Percentiles rank a stretch among this genome's conserved stretches.
phyloP scores from a whole-genome alignment of 192 early-diverging fungal genomes.

The Umbelopsis isabellina region DNA sequence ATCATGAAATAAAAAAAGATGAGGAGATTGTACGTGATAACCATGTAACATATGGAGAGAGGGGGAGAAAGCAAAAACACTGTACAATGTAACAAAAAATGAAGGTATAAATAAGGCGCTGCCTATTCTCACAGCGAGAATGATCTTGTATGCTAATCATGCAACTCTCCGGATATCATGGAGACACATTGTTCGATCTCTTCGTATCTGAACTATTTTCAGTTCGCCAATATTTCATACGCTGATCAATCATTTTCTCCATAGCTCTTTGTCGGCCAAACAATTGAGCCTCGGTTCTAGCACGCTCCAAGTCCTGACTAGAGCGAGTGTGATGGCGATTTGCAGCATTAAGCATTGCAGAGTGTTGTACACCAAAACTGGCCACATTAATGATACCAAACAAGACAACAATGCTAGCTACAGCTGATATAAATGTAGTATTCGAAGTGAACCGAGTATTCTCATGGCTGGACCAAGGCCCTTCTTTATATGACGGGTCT shows the following conservation, averaged over 20 bases:
- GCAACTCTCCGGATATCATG: not conserved
- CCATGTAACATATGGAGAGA: too few relatives aligned
- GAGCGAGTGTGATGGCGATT: conserved; percentile 35
- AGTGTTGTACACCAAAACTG: conserved; percentile 4
- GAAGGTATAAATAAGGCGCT: too few relatives aligned
- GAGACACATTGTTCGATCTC: not conserved
- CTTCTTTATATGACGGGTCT: conserved; percentile 24
- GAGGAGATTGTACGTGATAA: too few relatives aligned
- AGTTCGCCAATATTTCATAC: conserved; percentile 21
- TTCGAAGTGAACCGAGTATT: conserved; percentile 33
- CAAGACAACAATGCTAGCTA: conserved; percentile 23
- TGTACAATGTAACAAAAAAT: too few relatives aligned
- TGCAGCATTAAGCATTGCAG: conserved; percentile 13
- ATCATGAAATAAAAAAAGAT: too few relatives aligned
- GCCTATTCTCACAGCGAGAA: too few relatives aligned
- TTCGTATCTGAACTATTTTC: not conserved
- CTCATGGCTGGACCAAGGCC: conserved; percentile 15
- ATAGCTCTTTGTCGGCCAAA: conserved; percentile 26
- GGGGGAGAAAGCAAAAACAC: too few relatives aligned
- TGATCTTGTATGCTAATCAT: too few relatives aligned
- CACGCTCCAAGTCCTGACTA: conserved; percentile 28
- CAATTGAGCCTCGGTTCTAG: conserved; percentile 29
- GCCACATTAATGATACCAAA: conserved; percentile 18
- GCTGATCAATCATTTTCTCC: conserved; percentile 22
- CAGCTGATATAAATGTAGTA: conserved; percentile 26